Conservation (phyloP, 306 rosid species). For the Nissolia schottii region DNA sequence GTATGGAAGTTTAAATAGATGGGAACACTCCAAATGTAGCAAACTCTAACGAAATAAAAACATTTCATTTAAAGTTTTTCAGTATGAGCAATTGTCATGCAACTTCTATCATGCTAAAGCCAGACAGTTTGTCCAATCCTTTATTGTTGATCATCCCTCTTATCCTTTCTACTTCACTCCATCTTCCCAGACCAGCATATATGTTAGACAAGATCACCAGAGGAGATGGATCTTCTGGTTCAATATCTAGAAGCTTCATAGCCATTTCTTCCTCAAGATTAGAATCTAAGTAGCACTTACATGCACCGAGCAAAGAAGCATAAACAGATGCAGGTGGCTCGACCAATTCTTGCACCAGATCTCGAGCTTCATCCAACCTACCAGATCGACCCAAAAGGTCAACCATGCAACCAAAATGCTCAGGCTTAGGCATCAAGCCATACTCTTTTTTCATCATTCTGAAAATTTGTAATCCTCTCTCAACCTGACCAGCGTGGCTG, state of each 20-base stretch:
- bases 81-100: slow-evolving; percentile 28
- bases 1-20: background rate
- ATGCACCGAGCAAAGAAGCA: slow-evolving; percentile 75
- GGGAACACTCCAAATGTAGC: slow-evolving; percentile 9
- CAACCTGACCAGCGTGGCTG: slow-evolving; percentile 67
- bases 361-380: slow-evolving; percentile 48
- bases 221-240: slow-evolving; percentile 62
- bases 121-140: slow-evolving; percentile 53
- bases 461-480: slow-evolving; percentile 51
- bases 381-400: slow-evolving; percentile 74
- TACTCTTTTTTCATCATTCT: slow-evolving; percentile 50
- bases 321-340: slow-evolving; percentile 55
- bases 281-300: slow-evolving; percentile 42
- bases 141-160: slow-evolving; percentile 45
- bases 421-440: slow-evolving; percentile 52
- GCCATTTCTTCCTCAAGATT: slow-evolving; percentile 63
- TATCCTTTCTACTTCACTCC: slow-evolving; percentile 71
- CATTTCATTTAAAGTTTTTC: slow-evolving; percentile 14
- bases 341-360: slow-evolving; percentile 38
- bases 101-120: slow-evolving; percentile 52
- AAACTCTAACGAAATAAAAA: slow-evolving; percentile 17
- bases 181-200: slow-evolving; percentile 63
- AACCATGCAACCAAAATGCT: slow-evolving; percentile 59
- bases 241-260: slow-evolving; percentile 46
- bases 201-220: slow-evolving; percentile 59